Percentiles rank a stretch among this genome's conserved stretches.
These are phyloP conservation scores for Penicillium frequentans DNA, from an alignment of 2,329 filamentous ascomycete species.

Conservation along the genomic window DNA sequence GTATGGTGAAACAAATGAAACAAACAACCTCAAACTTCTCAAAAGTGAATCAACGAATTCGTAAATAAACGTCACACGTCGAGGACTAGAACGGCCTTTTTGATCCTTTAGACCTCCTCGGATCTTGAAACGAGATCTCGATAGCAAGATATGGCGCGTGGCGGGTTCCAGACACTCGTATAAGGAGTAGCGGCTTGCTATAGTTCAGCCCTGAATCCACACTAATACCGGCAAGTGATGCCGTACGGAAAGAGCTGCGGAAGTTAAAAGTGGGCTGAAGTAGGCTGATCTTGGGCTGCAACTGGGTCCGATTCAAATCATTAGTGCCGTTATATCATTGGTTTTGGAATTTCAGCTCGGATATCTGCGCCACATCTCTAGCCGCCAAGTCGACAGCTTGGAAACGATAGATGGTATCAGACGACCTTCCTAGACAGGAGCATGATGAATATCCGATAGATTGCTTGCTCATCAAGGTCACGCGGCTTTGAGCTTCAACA, in stretches of 20 bases:
- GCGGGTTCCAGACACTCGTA: neutral
- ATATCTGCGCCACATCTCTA: constrained; percentile 8
- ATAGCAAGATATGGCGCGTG: neutral
- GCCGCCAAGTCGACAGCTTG: neutral
- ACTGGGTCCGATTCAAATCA: neutral
- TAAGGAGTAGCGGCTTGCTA: neutral
- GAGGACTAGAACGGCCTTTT: neutral
- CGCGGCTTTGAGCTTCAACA: neutral
- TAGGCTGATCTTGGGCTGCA: neutral
- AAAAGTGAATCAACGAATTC: neutral
- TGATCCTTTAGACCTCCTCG: too few species aligned
- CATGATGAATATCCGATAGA: neutral
- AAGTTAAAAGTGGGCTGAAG: neutral
- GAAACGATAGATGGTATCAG: neutral
- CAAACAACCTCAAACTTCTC: neutral
- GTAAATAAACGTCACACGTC: neutral
- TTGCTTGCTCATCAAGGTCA: neutral
- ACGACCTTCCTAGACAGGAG: neutral
- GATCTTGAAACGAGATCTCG: neutral
- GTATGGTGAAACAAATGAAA: constrained; percentile 13
- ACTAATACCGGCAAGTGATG: neutral
- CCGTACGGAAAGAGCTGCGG: neutral
- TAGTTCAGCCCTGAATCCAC: neutral
- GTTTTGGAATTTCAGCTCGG: constrained; percentile 1
- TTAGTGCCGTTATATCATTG: neutral